Evolutionary conservation across 768 basidiomycete genomes (phyloP).

Genomic region (Suillus cothurnatus): DNA sequence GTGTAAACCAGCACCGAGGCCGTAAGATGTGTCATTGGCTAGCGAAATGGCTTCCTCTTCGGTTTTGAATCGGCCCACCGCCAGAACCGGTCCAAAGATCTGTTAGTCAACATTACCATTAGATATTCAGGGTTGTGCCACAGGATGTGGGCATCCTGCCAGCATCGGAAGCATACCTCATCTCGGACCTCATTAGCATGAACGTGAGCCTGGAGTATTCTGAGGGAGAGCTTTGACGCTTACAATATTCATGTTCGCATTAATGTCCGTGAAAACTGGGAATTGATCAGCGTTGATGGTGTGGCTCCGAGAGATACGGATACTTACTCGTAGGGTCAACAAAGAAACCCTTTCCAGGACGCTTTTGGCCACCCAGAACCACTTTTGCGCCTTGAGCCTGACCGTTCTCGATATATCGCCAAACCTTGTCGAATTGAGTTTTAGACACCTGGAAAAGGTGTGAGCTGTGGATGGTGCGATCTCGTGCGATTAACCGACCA

Average conservation of each 20-base stretch:
- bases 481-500: slow-evolving; percentile 52
- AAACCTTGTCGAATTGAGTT: slow-evolving; percentile 81
- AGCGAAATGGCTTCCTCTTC: slow-evolving; percentile 85
- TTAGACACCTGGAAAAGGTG: slow-evolving; percentile 64
- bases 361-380: slow-evolving; percentile 78
- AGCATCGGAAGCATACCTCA: slow-evolving; percentile 25
- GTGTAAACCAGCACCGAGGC: slow-evolving; percentile 90
- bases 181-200: slow-evolving; percentile 35
- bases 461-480: slow-evolving; percentile 6
- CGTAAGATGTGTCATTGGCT: slow-evolving; percentile 90
- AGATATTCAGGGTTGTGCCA: slow-evolving; percentile 10
- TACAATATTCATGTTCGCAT: slow-evolving; percentile 83
- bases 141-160: slow-evolving; percentile 6
- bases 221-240: slow-evolving; percentile 26
- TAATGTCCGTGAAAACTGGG: slow-evolving; percentile 82
- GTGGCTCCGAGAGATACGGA: slow-evolving; percentile 12
- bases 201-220: slow-evolving; percentile 14
- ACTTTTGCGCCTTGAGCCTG: slow-evolving; percentile 82
- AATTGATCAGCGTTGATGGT: slow-evolving; percentile 9
- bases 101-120: slow-evolving; percentile 31
- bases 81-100: slow-evolving; percentile 95
- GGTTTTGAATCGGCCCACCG: slow-evolving; percentile 78
- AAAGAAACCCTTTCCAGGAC: slow-evolving; percentile 78
- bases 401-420: slow-evolving; percentile 87
- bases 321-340: slow-evolving; percentile 85